Evolutionary conservation across 1,284 basidiomycete genomes (phyloP).

Genomic region (Ceratobasidium sp.): DNA sequence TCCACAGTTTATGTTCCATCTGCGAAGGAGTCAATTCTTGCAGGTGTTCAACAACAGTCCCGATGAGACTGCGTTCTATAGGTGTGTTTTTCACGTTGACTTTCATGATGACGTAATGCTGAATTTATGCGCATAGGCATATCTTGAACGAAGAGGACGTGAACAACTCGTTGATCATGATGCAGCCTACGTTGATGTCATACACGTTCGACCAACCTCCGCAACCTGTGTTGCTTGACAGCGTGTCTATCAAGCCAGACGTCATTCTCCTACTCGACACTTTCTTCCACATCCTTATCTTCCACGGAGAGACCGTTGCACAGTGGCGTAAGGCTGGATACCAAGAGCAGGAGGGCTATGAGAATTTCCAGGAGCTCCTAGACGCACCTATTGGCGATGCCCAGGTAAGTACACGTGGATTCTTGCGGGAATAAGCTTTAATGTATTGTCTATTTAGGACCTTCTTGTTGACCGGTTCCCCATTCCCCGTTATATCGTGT

Average conservation of each 20-base stretch:
- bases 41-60: constrained; percentile 99
- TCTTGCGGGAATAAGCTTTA: constrained; percentile 9
- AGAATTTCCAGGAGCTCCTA: constrained; percentile 96
- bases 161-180: constrained; percentile 99
- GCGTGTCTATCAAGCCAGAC: constrained; percentile 96
- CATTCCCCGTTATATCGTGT: constrained; percentile 97
- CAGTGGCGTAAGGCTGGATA: constrained; percentile 99
- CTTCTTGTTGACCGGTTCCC: constrained; percentile 95
- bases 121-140: constrained; percentile 66
- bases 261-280: constrained; percentile 98
- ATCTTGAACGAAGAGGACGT: constrained; percentile 98
- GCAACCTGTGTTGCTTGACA: constrained; percentile 96
- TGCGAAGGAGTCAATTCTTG: constrained; percentile 96
- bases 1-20: constrained; percentile 99
- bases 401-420: constrained; percentile 60
- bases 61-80: constrained; percentile 98
- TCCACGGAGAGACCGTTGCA: constrained; percentile 97
- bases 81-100: constrained; percentile 60
- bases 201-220: constrained; percentile 93
- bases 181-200: constrained; percentile 99
- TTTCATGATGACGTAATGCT: constrained; percentile 11
- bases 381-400: constrained; percentile 82
- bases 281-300: constrained; percentile 99
- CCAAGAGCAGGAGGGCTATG: constrained; percentile 98
- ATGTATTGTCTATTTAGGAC: constrained; percentile 64